These are phyloP conservation scores for Cordyceps militaris DNA, from an alignment of 2,329 filamentous ascomycete genomes.

Conservation along the genomic window DNA sequence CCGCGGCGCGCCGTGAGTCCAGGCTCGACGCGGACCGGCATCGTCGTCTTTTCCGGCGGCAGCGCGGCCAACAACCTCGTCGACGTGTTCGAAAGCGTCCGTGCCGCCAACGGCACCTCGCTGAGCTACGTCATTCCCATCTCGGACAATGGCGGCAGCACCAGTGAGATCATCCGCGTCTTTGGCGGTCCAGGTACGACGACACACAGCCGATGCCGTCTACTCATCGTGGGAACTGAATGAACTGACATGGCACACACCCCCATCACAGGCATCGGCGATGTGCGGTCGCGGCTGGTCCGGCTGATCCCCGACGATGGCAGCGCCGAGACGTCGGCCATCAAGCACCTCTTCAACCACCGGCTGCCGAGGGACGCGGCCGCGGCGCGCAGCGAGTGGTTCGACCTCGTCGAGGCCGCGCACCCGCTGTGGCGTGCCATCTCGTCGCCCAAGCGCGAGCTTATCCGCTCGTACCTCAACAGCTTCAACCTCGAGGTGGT, in stretches of 20 bases:
- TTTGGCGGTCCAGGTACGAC: conserved; percentile 79
- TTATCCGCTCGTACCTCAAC: conserved; percentile 72
- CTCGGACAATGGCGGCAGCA: conserved; percentile 91
- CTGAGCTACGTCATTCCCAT: conserved; percentile 89
- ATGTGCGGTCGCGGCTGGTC: conserved; percentile 59
- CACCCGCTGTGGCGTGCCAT: conserved; percentile 69
- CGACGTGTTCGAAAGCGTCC: conserved; percentile 71
- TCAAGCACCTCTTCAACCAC: conserved; percentile 82
- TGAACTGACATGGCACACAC: conserved; percentile 3
- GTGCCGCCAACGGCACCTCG: conserved; percentile 56
- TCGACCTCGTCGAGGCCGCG: conserved; percentile 77
- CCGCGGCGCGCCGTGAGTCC: conserved; percentile 8
- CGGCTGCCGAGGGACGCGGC: conserved; percentile 55
- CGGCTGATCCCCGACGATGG: conserved; percentile 70
- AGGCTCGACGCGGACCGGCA: conserved; percentile 22
- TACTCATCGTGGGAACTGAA: no score
- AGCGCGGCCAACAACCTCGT: conserved; percentile 93
- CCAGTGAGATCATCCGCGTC: conserved; percentile 86
- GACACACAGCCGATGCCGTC: no score
- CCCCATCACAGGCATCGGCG: conserved; percentile 46
- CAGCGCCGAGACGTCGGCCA: conserved; percentile 61
- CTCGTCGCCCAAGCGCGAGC: conserved; percentile 64
- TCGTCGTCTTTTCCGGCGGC: conserved; percentile 85
- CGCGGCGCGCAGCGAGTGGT: conserved; percentile 72
- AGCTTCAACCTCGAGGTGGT: conserved; percentile 71